phyloP scores from a whole-genome alignment of 495 filamentous ascomycete genomes.

The Lasiosphaeria miniovina region DNA sequence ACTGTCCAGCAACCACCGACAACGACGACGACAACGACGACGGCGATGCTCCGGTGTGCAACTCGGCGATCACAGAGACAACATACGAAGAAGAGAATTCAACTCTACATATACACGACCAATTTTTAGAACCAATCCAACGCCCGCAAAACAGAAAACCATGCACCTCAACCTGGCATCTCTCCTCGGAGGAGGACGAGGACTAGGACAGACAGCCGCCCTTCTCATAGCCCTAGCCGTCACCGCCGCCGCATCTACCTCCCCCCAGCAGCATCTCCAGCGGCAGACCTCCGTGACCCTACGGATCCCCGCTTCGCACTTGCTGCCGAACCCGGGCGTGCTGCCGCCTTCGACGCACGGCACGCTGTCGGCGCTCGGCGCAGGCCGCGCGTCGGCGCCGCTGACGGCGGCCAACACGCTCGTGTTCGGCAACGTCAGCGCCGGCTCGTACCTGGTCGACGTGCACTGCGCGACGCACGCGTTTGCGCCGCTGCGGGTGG shows the following conservation, averaged over 20 bases:
- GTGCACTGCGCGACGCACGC: conserved; percentile 68
- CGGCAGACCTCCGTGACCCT: conserved; percentile 29
- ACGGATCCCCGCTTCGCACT: conserved; percentile 46
- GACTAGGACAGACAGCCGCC: too few relatives aligned
- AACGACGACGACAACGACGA: too few relatives aligned
- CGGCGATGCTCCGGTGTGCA: too few relatives aligned
- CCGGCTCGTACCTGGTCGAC: conserved; percentile 75
- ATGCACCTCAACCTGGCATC: too few relatives aligned
- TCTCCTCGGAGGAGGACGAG: too few relatives aligned
- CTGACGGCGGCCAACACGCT: conserved; percentile 66
- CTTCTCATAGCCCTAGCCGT: too few relatives aligned
- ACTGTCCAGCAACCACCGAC: too few relatives aligned
- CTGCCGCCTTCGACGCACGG: conserved; percentile 71
- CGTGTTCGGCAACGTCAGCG: conserved; percentile 62
- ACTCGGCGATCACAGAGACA: too few relatives aligned
- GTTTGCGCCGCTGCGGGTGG: conserved; percentile 74
- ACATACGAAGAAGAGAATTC: too few relatives aligned
- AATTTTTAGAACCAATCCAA: too few relatives aligned
- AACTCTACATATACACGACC: too few relatives aligned
- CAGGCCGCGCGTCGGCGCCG: conserved; percentile 47
- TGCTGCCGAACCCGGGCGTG: conserved; percentile 52
- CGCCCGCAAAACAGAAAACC: too few relatives aligned
- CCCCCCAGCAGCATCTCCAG: conserved; percentile 14
- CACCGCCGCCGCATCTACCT: conserved; percentile 11
- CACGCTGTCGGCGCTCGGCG: conserved; percentile 57